phyloP scores from a whole-genome alignment of 1,284 basidiomycete genomes.

The Ustilago lituana region DNA sequence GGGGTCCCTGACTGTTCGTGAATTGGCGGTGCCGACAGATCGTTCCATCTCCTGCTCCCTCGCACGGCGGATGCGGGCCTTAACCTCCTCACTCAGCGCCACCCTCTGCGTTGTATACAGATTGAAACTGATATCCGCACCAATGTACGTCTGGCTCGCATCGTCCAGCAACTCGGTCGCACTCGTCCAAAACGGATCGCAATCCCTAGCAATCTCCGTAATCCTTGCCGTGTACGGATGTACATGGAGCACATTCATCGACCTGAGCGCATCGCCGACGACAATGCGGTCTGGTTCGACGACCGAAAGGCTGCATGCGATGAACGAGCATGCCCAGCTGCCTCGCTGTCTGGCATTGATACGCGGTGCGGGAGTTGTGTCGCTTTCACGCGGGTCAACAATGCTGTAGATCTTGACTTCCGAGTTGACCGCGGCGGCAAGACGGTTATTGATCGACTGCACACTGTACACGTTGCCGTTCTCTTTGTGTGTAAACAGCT shows the following conservation, averaged over 20 bases:
- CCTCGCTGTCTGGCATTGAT: slow-evolving; percentile 35
- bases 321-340: slow-evolving; percentile 61
- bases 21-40: neutral
- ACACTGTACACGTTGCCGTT: slow-evolving; percentile 61
- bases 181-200: slow-evolving; percentile 65
- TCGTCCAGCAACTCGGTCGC: slow-evolving; percentile 52
- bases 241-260: slow-evolving; percentile 59
- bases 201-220: slow-evolving; percentile 59
- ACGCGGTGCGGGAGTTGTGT: slow-evolving; percentile 5
- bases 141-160: slow-evolving; percentile 56
- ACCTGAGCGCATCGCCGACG: slow-evolving; percentile 63
- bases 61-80: slow-evolving; percentile 35
- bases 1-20: neutral
- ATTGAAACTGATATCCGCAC: slow-evolving; percentile 64
- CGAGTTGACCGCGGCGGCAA: slow-evolving; percentile 61
- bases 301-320: slow-evolving; percentile 54
- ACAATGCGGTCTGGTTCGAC: slow-evolving; percentile 46
- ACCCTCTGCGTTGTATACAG: slow-evolving; percentile 59
- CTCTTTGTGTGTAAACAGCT: slow-evolving; percentile 47
- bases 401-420: slow-evolving; percentile 52
- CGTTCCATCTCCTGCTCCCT: slow-evolving; percentile 33
- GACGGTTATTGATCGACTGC: slow-evolving; percentile 19
- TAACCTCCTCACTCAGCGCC: slow-evolving; percentile 30
- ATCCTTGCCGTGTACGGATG: slow-evolving; percentile 35
- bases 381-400: slow-evolving; percentile 16